phyloP scores from a whole-genome alignment of 108 stramenopile genomes.

The Stephanodiscus triporus region DNA sequence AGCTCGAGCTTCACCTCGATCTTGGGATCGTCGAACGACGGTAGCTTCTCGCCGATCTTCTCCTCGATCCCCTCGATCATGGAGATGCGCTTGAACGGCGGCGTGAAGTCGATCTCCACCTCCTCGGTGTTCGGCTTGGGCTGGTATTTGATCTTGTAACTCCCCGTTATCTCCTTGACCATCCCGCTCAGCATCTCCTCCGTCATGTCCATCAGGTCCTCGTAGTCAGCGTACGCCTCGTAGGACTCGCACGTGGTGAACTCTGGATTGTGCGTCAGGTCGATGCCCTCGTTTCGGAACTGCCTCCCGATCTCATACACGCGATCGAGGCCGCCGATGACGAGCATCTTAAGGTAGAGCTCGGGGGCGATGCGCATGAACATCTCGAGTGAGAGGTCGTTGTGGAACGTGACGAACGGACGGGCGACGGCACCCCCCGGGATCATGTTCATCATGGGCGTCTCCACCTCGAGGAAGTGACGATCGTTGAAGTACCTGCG shows the following conservation, averaged over 20 bases:
- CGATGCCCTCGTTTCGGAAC: constrained; percentile 99
- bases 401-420: constrained; percentile 99
- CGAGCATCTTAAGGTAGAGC: constrained; percentile 98
- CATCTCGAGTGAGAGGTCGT: constrained; percentile 94
- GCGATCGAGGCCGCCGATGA: constrained; percentile 97
- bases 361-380: constrained; percentile 97
- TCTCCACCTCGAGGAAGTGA: constrained; percentile 99
- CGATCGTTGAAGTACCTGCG: constrained; percentile 94
- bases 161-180: constrained; percentile 94
- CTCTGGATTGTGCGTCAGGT: constrained; percentile 99
- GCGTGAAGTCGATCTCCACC: constrained; percentile 96
- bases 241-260: constrained; percentile 99
- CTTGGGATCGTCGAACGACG: constrained; percentile 88
- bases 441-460: constrained; percentile 99
- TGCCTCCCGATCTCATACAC: constrained; percentile 99
- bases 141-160: constrained; percentile 95
- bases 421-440: constrained; percentile 98
- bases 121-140: constrained; percentile 91
- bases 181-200: constrained; percentile 95
- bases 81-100: constrained; percentile 96
- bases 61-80: constrained; percentile 98
- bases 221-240: constrained; percentile 99
- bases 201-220: constrained; percentile 98
- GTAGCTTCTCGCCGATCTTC: constrained; percentile 80
- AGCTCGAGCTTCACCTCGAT: constrained; percentile 75